A percentile compares a stretch with the other conserved stretches of the same genome.
Conservation (phyloP, 2,329 filamentous ascomycete species). For the Fusarium chaquense region DNA sequence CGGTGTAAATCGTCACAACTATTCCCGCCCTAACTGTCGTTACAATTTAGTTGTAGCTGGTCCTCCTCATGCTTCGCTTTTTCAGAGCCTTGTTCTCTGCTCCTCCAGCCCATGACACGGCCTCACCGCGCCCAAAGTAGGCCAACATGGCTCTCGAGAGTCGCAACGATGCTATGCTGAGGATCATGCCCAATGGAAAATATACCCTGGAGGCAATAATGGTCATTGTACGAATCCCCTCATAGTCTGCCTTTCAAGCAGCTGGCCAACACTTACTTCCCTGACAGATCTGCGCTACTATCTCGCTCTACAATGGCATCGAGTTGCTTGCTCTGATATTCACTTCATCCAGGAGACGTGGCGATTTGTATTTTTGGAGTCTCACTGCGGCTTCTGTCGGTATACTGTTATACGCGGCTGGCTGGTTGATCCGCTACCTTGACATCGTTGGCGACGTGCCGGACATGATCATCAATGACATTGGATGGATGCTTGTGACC, state of each 20-base stretch:
- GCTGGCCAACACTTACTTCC: not conserved
- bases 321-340: conserved; percentile 36
- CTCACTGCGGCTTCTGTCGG: conserved; percentile 26
- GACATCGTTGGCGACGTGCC: conserved; percentile 19
- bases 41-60: not conserved
- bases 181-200: conserved; percentile 4
- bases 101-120: conserved; percentile 20
- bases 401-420: conserved; percentile 29
- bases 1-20: conserved; percentile 15
- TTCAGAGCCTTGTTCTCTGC: not conserved
- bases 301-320: conserved; percentile 36
- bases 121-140: conserved; percentile 10
- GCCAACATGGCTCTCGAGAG: conserved; percentile 24
- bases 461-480: conserved; percentile 20
- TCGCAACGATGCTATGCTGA: conserved; percentile 17
- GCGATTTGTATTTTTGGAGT: conserved; percentile 36
- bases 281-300: conserved; percentile 24
- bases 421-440: conserved; percentile 32
- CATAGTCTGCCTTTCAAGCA: not conserved
- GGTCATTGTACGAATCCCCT: conserved; percentile 33
- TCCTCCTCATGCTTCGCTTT: conserved; percentile 4
- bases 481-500: conserved; percentile 37
- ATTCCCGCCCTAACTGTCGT: not conserved
- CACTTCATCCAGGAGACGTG: conserved; percentile 30
- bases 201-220: conserved; percentile 34